Evolutionary conservation across 257 asterid species (phyloP), one percentile per base, ranked within the genome.

Genomic region (Avicennia marina): DNA sequence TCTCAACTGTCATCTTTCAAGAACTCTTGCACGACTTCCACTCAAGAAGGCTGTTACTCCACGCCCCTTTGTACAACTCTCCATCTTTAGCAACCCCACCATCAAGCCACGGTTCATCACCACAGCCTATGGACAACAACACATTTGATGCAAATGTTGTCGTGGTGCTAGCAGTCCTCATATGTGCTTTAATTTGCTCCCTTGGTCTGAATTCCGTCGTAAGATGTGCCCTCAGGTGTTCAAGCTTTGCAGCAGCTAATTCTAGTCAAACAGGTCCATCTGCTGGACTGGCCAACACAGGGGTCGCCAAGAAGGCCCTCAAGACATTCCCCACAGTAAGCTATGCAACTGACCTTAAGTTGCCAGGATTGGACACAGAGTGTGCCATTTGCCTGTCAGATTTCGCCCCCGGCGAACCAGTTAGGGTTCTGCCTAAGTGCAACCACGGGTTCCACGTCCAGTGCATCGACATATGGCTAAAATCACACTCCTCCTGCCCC

Each of bases 151-250:
- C 81, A 0, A 80, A 80, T 25, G 81, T 80, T 2, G 84, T 80
- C 2, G 77, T 80, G 84, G 87, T 80, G 1, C 64, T 80, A 2
- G 77, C 87, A 0, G 87, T 80, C 65, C 87, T 80, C 13, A 41
- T 80, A 1, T 80, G 87, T 24, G 87, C 87, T 73, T 8, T 80
- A 3, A 80, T 80, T 41, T 80, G 87, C 68, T 80, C 87, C 2
- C 81, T 80, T 11, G 87, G 83, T 4, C 70, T 80, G 0, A 80
- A 80, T 34, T 80, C 87, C 9, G 77, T 80, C 72, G 65, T 77
- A 53, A 54, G 81, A 46, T 80, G 84, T 47, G 87, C 87, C 43
- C 62, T 80, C 1, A 46, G 84, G 16, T 80, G 84, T 71, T 80
- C 87, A 0, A 63, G n/a, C 43, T 32, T 71, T 0, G 71, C 62